phyloP scores from a whole-genome alignment of 2,329 filamentous ascomycete species.

The Lasiodiplodia sp. region DNA sequence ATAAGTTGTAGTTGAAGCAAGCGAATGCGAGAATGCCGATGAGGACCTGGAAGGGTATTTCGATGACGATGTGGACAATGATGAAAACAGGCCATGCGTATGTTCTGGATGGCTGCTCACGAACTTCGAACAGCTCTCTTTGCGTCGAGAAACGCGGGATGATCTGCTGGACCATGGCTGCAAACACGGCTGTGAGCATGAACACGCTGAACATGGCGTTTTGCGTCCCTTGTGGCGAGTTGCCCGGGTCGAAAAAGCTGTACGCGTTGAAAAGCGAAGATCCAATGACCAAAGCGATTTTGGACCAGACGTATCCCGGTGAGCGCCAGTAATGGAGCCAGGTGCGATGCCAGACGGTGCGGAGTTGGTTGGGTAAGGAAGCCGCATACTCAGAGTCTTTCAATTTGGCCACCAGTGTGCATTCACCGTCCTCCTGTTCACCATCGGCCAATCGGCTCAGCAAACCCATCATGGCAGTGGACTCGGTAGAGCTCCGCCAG shows the following conservation, averaged over 20 bases:
- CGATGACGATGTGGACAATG: constrained; percentile 73
- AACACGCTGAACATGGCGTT: constrained; percentile 59
- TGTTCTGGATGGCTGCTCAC: constrained; percentile 69
- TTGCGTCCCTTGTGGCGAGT: constrained; percentile 51
- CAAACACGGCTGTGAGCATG: constrained; percentile 54
- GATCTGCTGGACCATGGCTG: constrained; percentile 62
- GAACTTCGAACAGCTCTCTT: constrained; percentile 65
- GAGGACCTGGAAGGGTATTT: constrained; percentile 71
- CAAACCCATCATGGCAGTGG: background rate
- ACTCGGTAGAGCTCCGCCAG: background rate
- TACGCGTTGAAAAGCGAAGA: constrained; percentile 45
- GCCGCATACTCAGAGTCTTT: background rate
- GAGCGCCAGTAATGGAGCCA: constrained; percentile 57
- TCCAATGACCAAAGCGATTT: constrained; percentile 38
- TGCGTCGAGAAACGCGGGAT: constrained; percentile 67
- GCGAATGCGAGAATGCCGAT: constrained; percentile 69
- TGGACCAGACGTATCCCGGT: constrained; percentile 50
- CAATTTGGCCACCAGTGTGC: background rate
- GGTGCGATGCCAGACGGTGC: constrained; percentile 37
- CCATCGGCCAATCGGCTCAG: background rate
- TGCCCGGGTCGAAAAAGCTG: constrained; percentile 51
- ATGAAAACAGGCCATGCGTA: constrained; percentile 81
- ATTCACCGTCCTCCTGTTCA: background rate
- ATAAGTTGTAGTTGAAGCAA: constrained; percentile 69
- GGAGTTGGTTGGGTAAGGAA: background rate